Evolutionary conservation across 805 yeast genomes (phyloP), one percentile per base, ranked within the genome.

Genomic region (Dipodascus geniculatus): DNA sequence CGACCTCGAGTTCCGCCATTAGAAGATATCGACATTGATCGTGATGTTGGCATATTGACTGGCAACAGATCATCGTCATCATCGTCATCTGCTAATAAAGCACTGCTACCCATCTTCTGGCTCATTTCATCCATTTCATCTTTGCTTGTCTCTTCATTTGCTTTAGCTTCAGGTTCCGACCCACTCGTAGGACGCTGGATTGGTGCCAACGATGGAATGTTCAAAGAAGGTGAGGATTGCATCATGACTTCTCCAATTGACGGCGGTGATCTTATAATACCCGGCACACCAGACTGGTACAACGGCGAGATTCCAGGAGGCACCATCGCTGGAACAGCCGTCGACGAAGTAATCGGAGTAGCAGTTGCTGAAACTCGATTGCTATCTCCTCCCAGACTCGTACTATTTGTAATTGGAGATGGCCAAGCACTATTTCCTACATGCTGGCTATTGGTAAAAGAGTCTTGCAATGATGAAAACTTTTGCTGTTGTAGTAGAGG

Each of bases 21-120:
- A 3, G 44, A 38, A 9, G 44, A 38, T n/a, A 38, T 6, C 4
- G 44, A 38, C 20, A 38, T 38, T 3, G 44, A 38, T 11, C 44
- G 17, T 11, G 44, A n/a, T 11, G 44, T 38, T n/a, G 44, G 20
- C 20, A 17, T 38, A 22, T 50, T 50, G 48, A 38, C 22, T 2
- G 48, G 28, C n/a, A 38, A 23, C 11, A 42, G 16, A 20, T 20
- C 42, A 2, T 33, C 38, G 48, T 19, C 23, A 19, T 55, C 54
- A 17, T 57, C 54, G 14, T 58, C 58, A 31, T 53, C 60, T 1
- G 53, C 57, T 8, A 57, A 42, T 22, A 59, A 53, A 19, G 58
- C 51, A 6, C 55, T 42, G 33, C 55, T 47, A 1, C 60, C 58
- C 54, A 60, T 54, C 14, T 55, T 20, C 19, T 60, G 53, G 14